Base-by-base conservation (phyloP, 768 basidiomycete genomes). In the Xanthoconium stramineum region DNA sequence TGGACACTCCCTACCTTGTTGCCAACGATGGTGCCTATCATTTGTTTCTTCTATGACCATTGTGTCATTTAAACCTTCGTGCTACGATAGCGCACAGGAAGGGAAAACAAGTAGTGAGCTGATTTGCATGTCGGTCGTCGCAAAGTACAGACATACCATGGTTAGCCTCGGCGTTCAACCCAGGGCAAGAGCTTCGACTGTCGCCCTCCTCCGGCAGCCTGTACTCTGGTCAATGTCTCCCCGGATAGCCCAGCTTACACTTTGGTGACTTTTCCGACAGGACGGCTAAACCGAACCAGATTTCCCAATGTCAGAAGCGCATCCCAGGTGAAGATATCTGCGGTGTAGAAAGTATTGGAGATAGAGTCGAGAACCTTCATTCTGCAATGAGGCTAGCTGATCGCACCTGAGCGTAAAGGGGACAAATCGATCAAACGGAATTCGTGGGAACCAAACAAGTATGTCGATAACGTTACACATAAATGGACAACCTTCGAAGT, bases 121-220 rank as follows among this genome's bases (percentile, higher is more conserved):
- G 28, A 39, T 4, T 5, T n/a, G 37, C 33, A 38, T 29, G 24
- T 24, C 24, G 24, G 24, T 24, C 24, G 24, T 24, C 24, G 24
- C 24, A 66, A 73, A 80, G 55, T 79, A 78, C n/a, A 28, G 37
- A 54, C 70, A 30, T 40, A 89, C 89, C 89, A 60, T 91, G 89
- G 65, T 91, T 91, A 6, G 89, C 87, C 80, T 91, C 74, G 0
- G 87, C 84, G 59, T 92, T 91, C 60, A 91, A 70, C 12, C 80
- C 86, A 3, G 88, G 89, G 61, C 89, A 91, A 3, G 82, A 81
- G 59, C 79, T 80, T 14, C 89, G 75, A 63, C 88, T 88, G 60
- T 90, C 88, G 2, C 80, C 81, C 10, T 82, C 76, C 57, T 70
- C 71, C 12, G 87, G 81, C 1, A 83, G 69, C 5, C 77, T 71